Conservation (phyloP, 768 basidiomycete species). For the Dioszegia aurantiaca region DNA sequence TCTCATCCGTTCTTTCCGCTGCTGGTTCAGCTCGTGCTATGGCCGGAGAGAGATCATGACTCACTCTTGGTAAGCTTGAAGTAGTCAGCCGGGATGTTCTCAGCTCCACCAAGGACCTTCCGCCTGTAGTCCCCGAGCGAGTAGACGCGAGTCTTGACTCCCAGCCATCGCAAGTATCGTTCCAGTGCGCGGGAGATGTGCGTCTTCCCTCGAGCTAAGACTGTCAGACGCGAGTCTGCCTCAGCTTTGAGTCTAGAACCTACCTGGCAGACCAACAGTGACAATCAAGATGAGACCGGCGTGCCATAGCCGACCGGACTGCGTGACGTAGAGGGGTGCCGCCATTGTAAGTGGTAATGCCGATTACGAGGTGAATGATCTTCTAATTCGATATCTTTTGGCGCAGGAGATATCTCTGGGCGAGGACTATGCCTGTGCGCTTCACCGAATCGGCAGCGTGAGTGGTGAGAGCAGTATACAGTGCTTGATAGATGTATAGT, state of each 20-base stretch:
- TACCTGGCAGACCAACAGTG: conserved; percentile 79
- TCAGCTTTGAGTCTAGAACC: conserved; percentile 10
- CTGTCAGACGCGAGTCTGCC: neutral
- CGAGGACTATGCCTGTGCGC: too few species aligned
- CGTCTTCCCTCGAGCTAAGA: conserved; percentile 80
- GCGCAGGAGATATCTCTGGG: too few species aligned
- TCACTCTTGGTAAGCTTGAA: conserved; percentile 62
- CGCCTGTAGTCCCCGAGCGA: conserved; percentile 93
- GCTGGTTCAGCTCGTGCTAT: neutral
- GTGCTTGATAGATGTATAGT: too few species aligned
- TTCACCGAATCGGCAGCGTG: too few species aligned
- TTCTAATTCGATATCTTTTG: too few species aligned
- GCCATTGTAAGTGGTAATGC: conserved; percentile 71
- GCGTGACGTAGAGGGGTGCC: conserved; percentile 93
- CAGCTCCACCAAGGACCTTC: conserved; percentile 80
- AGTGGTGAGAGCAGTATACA: too few species aligned
- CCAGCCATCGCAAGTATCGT: conserved; percentile 97
- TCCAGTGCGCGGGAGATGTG: conserved; percentile 94
- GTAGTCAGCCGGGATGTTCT: conserved; percentile 86
- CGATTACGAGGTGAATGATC: too few species aligned
- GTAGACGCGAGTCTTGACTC: conserved; percentile 91
- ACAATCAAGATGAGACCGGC: conserved; percentile 93
- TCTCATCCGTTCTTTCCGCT: conserved; percentile 64
- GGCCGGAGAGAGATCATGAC: neutral
- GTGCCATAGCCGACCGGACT: conserved; percentile 55